Conservation (phyloP, 2,329 filamentous ascomycete genomes). For the Fusarium agapanthi region DNA sequence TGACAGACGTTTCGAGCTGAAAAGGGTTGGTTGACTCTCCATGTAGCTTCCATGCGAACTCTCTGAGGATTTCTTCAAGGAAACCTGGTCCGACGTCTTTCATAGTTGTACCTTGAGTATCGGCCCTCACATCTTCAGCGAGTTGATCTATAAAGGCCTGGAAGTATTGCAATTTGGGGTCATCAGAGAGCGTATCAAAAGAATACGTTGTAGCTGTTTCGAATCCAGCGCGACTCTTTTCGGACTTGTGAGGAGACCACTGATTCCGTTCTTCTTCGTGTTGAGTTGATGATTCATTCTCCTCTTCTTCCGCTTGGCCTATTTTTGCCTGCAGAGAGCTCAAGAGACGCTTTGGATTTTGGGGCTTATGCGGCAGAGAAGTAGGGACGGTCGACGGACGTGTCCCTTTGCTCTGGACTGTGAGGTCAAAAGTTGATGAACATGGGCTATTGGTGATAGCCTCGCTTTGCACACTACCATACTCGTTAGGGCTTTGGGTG, state of each 20-base stretch:
- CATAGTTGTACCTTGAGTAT: fast-evolving
- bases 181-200: not conserved
- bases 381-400: not conserved
- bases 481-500: fast-evolving
- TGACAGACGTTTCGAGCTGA: too few relatives aligned
- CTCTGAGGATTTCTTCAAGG: not conserved
- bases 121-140: not conserved
- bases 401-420: not conserved
- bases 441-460: not conserved
- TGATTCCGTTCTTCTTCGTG: fast-evolving
- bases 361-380: not conserved
- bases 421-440: not conserved
- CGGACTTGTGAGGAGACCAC: fast-evolving
- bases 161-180: not conserved
- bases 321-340: fast-evolving
- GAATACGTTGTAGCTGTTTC: not conserved
- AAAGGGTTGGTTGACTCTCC: too few relatives aligned
- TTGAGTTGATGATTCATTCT: fast-evolving
- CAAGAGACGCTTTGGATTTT: fast-evolving
- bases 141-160: conserved; percentile 1
- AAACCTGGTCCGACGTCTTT: not conserved
- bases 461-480: not conserved
- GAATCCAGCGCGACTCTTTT: fast-evolving
- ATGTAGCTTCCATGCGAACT: conserved; percentile 12
- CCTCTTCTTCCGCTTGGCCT: not conserved